Percentiles rank a stretch among this genome's conserved stretches.
These are phyloP conservation scores for Phaeosphaeria sp. DNA, from an alignment of 2,329 filamentous ascomycete species.

Conservation along the genomic window DNA sequence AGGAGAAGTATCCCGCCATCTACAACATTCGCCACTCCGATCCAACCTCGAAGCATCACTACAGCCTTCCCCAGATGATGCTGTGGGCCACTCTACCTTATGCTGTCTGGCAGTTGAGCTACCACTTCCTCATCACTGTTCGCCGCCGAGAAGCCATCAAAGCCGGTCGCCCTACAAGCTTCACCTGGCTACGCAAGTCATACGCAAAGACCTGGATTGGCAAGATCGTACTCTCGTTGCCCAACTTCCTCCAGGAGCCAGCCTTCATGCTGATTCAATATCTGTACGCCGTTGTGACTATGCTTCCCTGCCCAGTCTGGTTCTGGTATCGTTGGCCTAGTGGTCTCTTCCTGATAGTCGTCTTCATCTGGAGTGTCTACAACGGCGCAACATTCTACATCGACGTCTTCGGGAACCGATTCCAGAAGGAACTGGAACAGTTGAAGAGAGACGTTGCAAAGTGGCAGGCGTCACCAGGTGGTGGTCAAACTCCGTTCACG, in stretches of 20 bases:
- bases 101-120: constrained; percentile 87
- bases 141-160: constrained; percentile 95
- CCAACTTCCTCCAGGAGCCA: constrained; percentile 77
- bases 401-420: constrained; percentile 94
- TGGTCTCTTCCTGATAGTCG: constrained; percentile 73
- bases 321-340: constrained; percentile 88
- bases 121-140: constrained; percentile 95
- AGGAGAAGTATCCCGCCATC: constrained; percentile 80
- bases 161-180: constrained; percentile 92
- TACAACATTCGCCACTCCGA: constrained; percentile 76
- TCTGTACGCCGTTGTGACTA: constrained; percentile 85
- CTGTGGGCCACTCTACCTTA: constrained; percentile 94
- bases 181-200: constrained; percentile 93
- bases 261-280: constrained; percentile 98
- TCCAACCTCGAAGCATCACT: constrained; percentile 78
- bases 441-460: constrained; percentile 88
- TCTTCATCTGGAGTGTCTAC: constrained; percentile 96
- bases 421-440: constrained; percentile 93
- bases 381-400: constrained; percentile 99
- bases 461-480: constrained; percentile 68
- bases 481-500: constrained; percentile 30
- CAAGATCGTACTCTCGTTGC: constrained; percentile 80
- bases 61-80: constrained; percentile 84
- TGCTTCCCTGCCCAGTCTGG: constrained; percentile 94
- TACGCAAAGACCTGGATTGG: constrained; percentile 92